Evolutionary conservation across 305 asterid species (phyloP).

Genomic region (Petunia hybrid): DNA sequence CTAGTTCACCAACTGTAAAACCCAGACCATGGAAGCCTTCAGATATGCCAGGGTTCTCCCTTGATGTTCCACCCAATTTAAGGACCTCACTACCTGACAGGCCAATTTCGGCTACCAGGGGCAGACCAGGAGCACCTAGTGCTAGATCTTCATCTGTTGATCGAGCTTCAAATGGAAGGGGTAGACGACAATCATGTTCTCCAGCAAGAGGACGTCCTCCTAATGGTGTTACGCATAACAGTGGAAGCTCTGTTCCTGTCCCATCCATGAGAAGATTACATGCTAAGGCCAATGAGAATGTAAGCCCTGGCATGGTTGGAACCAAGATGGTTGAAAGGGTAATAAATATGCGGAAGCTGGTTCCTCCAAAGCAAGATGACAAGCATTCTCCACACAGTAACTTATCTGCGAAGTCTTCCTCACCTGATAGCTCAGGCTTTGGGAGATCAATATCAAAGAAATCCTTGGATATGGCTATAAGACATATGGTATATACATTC

Average conservation of each 20-base stretch:
- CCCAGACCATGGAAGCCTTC: slow-evolving; percentile 97
- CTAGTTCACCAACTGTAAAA: slow-evolving; percentile 84
- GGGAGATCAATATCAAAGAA: slow-evolving; percentile 96
- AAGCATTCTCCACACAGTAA: slow-evolving; percentile 50
- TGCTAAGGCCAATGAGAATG: slow-evolving; percentile 41
- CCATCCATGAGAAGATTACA: slow-evolving; percentile 51
- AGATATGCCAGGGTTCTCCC: slow-evolving; percentile 97
- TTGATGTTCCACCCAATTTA: slow-evolving; percentile 90
- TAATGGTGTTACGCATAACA: slow-evolving; percentile 34
- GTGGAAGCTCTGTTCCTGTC: slow-evolving; percentile 48
- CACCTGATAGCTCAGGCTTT: slow-evolving; percentile 90
- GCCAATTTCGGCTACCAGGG: slow-evolving; percentile 91
- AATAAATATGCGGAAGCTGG: slow-evolving; percentile 53
- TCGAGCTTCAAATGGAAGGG: slow-evolving; percentile 81
- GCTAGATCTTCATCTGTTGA: slow-evolving; percentile 88
- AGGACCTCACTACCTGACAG: slow-evolving; percentile 87
- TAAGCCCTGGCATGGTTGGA: slow-evolving; percentile 49
- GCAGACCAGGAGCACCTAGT: slow-evolving; percentile 90
- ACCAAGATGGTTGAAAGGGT: slow-evolving; percentile 56
- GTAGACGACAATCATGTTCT: slow-evolving; percentile 86
- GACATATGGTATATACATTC: slow-evolving; percentile 82
- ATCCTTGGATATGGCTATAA: slow-evolving; percentile 97
- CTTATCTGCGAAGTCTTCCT: slow-evolving; percentile 43
- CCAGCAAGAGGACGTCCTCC: slow-evolving; percentile 42
- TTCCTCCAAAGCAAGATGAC: slow-evolving; percentile 45